Conservation (phyloP, 768 basidiomycete species). For the Leucocoprinus birnbaumii region DNA sequence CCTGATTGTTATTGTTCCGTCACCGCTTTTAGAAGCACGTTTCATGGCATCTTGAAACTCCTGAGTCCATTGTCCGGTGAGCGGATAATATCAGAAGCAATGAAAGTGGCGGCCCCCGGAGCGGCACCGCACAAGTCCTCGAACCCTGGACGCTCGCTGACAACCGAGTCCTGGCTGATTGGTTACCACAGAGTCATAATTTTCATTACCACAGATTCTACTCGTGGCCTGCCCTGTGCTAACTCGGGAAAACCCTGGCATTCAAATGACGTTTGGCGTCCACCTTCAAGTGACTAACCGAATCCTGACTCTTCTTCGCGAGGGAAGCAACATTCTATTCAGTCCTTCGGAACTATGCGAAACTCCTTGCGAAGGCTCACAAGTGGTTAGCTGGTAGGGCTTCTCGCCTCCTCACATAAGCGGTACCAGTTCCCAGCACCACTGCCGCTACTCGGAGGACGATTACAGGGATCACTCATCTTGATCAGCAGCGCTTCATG, state of each 20-base stretch:
- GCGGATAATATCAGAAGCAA: not conserved
- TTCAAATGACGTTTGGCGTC: slow-evolving; percentile 6
- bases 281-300: not conserved
- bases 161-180: slow-evolving; percentile 8
- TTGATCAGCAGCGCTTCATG: not conserved
- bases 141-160: slow-evolving; percentile 1
- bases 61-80: not conserved
- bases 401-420: slow-evolving; percentile 7
- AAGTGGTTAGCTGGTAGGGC: not conserved
- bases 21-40: no score
- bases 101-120: not conserved
- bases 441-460: not conserved
- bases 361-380: not conserved
- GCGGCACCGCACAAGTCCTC: not conserved
- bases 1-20: not conserved
- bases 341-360: slow-evolving; percentile 5
- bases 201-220: not conserved
- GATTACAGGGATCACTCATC: not conserved
- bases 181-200: not conserved
- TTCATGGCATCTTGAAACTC: not conserved
- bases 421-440: slow-evolving; percentile 6
- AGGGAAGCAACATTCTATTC: not conserved
- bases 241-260: not conserved
- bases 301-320: not conserved
- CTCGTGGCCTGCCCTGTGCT: slow-evolving; percentile 1